Base-by-base conservation (phyloP, 139 green algal species). In the Coccomyxa sp. region DNA sequence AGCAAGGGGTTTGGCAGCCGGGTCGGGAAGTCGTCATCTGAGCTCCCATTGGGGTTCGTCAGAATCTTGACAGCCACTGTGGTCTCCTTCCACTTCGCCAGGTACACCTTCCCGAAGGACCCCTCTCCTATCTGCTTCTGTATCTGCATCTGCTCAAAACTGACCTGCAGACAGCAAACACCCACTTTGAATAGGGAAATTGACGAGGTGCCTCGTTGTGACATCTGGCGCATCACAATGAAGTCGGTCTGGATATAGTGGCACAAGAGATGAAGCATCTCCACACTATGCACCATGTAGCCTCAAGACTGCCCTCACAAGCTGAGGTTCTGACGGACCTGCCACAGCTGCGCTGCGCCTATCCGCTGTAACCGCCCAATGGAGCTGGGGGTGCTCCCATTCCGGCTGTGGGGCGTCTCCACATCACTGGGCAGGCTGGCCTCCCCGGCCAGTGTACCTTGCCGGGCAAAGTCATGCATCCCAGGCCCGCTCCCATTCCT, bases 31-130 rank as follows among this genome's bases (percentile, higher is more conserved):
- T 86, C 81, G 1, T 79, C 78, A 50, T 84, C 77, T 12, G 70
- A 73, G 38, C 33, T 64, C 34, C 84, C 80, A 37, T 83, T 72
- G 44, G 81, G 71, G 29, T 68, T 81, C 37, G 78, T 79, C 18
- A 91, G 74, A 72, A 90, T 78, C 81, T 91, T 91, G 55, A 91
- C 85, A 31, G 89, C 88, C 33, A 92, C 88, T 9, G 84, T 86
- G 18, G 88, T 92, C 55, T 89, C 86, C 5, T 80, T 83, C 86
- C 88, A 91, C 78, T 88, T 89, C 68, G 87, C 89, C 40, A 92
- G 72, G 76, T 86, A 91, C 3, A 93, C 89, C 71, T 84, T 79
- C n/a, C 89, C 89, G 77, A 93, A 93, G 39, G 77, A 87, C 10
- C 89, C 89, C 71, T 90, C 82, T 0, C 89, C 89, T 68, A 93